These are phyloP conservation scores for Glycyrrhiza uralensis DNA, from an alignment of 306 rosid genomes.

Conservation along the genomic window DNA sequence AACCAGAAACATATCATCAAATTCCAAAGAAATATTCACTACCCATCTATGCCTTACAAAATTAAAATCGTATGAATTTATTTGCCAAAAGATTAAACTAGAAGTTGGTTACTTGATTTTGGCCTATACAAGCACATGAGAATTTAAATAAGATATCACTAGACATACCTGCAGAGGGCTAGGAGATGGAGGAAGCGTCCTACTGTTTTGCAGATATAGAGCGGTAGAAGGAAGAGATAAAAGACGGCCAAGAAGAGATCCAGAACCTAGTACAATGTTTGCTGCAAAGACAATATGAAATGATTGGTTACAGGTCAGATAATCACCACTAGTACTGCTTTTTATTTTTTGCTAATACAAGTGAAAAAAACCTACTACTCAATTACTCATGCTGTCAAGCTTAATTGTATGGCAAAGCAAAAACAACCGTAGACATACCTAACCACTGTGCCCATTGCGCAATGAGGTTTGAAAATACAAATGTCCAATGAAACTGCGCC, in stretches of 20 bases:
- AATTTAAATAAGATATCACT: slow-evolving; percentile 16
- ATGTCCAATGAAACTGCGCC: slow-evolving; percentile 81
- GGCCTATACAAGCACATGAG: slow-evolving; percentile 10
- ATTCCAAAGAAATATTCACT: slow-evolving; percentile 8
- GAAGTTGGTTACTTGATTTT: slow-evolving; percentile 11
- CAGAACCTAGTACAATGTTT: slow-evolving; percentile 64
- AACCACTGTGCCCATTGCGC: slow-evolving; percentile 92
- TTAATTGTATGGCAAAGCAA: slow-evolving; percentile 8
- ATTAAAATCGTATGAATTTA: background rate
- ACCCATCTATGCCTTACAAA: background rate
- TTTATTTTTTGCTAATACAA: background rate
- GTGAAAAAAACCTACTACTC: background rate
- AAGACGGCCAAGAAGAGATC: slow-evolving; percentile 68
- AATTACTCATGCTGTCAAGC: background rate
- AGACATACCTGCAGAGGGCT: slow-evolving; percentile 71
- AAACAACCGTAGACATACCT: slow-evolving; percentile 48
- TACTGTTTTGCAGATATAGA: slow-evolving; percentile 39
- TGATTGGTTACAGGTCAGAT: slow-evolving; percentile 15
- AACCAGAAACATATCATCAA: slow-evolving; percentile 18
- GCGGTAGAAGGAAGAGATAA: slow-evolving; percentile 45
- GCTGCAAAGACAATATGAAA: slow-evolving; percentile 54
- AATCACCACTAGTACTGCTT: slow-evolving; percentile 17
- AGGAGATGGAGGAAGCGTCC: slow-evolving; percentile 48
- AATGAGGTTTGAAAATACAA: slow-evolving; percentile 71
- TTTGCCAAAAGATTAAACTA: slow-evolving; percentile 6